Percentiles rank a stretch among this genome's conserved stretches.
Conservation (phyloP, 768 basidiomycete genomes). For the Phylloporus sp. region DNA sequence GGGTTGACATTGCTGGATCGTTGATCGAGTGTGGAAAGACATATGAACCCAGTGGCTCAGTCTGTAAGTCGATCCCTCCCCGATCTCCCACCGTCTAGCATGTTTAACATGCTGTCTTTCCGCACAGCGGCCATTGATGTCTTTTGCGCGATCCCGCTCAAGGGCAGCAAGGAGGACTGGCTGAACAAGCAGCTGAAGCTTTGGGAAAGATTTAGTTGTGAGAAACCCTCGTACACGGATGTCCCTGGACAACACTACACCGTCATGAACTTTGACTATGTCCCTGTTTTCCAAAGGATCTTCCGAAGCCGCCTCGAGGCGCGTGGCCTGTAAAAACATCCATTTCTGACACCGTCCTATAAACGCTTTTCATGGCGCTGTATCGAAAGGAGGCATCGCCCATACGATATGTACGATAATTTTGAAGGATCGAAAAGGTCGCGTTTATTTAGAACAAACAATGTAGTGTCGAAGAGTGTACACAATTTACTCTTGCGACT, state of each 20-base stretch:
- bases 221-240: conserved; percentile 20
- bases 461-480: no score
- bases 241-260: conserved; percentile 29
- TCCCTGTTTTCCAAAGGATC: conserved; percentile 26
- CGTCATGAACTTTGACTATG: conserved; percentile 30
- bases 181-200: conserved; percentile 26
- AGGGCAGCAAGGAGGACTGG: conserved; percentile 27
- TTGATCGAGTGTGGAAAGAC: conserved; percentile 30
- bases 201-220: conserved; percentile 21
- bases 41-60: conserved; percentile 23
- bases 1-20: conserved; percentile 29
- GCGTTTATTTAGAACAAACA: no score
- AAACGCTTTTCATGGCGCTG: no score
- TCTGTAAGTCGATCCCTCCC: conserved; percentile 17
- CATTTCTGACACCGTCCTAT: no score
- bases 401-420: no score
- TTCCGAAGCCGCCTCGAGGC: conserved; percentile 23
- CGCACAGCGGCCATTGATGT: conserved; percentile 16
- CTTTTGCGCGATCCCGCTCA: conserved; percentile 26
- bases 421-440: no score
- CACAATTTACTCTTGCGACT: no score
- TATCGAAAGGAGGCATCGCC: no score
- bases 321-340: conserved; percentile 21
- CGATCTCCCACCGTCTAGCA: neutral
- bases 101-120: neutral